Evolutionary conservation across 371 early-diverging fungal genomes (phyloP), one percentile per base, ranked within the genome.

Genomic region (Blakeslea trispora): DNA sequence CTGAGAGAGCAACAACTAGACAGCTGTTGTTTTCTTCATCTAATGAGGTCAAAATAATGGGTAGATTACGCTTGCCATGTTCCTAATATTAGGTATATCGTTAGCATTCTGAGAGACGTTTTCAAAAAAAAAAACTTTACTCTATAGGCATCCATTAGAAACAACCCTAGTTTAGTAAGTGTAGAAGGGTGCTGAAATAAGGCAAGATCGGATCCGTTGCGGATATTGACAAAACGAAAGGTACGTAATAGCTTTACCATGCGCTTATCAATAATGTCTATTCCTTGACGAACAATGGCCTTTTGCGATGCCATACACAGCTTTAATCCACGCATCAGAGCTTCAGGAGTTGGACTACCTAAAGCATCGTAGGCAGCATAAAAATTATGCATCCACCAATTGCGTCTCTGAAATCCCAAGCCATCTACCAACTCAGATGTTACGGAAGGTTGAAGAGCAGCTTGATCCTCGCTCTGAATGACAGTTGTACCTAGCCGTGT

Each of bases 361-460:
- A 94, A 70, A 4, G 96, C 88, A 66, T 96, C 97, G 59, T 89
- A 93, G 1, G 93, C 94, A 1, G 85, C 77, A 68, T 82, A 95
- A 66, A 95, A 95, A 46, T 91, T 90, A 10, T 67, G 63, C 63
- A 89, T 72, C 91, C 92, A 91, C 79, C 79, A 79, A 6, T 57
- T 60, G 23, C 63, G 61, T 24, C 75, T 61, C 3, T 63, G 64
- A 49, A 68, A 63, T 8, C 52, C 55, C 4, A 66, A 34, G 3
- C 55, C 66, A 42, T 39, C 23, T 1, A 21, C 47, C 13, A 11
- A 1, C 9, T 13, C 24, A 18, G 5, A 34, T 55, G 41, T 66
- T 69, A 55, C 74, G 7, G 28, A 28, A 28, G 28, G 28, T 28
- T 7, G 28, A 28, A 28, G 28, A 28, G 28, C 28, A 5, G 28